These are phyloP conservation scores for Dictyostelium firmibasis DNA, from an alignment of 78 protist species.

Conservation along the genomic window DNA sequence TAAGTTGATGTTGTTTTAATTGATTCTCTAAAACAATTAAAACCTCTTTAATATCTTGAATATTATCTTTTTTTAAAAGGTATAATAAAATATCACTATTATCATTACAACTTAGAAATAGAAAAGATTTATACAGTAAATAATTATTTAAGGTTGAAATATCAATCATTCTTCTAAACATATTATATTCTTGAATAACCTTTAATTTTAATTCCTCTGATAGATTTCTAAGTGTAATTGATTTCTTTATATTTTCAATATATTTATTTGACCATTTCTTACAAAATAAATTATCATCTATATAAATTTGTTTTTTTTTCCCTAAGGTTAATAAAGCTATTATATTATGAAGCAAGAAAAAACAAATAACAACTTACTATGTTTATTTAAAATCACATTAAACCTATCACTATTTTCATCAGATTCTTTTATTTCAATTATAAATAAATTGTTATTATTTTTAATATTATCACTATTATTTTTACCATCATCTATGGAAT, in stretches of 20 bases:
- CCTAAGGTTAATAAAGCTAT: too few relatives aligned
- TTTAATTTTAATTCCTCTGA: conserved; percentile 39
- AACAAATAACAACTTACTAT: background rate
- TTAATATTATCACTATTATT: background rate
- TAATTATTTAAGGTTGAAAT: conserved; percentile 56
- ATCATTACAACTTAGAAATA: conserved; percentile 33
- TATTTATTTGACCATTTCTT: conserved; percentile 42
- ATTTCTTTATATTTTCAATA: background rate
- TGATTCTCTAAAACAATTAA: background rate
- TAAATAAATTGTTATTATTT: background rate
- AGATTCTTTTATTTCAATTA: background rate
- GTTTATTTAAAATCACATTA: background rate
- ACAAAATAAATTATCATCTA: conserved; percentile 30
- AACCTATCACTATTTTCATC: background rate
- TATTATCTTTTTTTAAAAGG: conserved; percentile 51
- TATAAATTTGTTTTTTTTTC: background rate
- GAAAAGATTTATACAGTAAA: conserved; percentile 44
- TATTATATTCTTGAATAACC: conserved; percentile 65
- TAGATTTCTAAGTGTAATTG: conserved; percentile 11
- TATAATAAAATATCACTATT: conserved; percentile 48
- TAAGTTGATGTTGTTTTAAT: conserved; percentile 5
- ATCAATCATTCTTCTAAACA: conserved; percentile 72
- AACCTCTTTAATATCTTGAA: conserved; percentile 26
- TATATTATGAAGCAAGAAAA: background rate
- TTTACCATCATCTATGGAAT: background rate